phyloP scores from a whole-genome alignment of 495 filamentous ascomycete genomes.

The Pseudomonodictys pantanalensis region DNA sequence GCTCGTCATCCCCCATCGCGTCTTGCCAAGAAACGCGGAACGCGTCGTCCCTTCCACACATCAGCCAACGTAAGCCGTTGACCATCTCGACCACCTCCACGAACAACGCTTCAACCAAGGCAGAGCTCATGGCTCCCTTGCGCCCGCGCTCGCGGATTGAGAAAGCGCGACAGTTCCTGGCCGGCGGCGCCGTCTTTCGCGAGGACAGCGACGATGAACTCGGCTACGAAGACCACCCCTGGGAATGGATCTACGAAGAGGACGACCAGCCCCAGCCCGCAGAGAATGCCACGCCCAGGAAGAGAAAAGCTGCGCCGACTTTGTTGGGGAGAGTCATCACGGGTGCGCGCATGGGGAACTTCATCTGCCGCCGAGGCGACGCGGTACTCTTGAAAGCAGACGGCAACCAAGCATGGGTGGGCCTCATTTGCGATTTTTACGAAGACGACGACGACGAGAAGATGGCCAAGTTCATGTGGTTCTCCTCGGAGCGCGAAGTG shows the following conservation, averaged over 20 bases:
- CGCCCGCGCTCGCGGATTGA: conserved; percentile 34
- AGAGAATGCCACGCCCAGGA: conserved; percentile 23
- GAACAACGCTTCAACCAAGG: background rate
- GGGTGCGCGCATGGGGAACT: conserved; percentile 81
- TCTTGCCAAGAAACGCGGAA: conserved; percentile 12
- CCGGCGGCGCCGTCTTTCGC: conserved; percentile 62
- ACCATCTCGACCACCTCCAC: conserved; percentile 5
- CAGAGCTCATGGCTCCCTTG: conserved; percentile 25
- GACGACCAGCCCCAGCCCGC: conserved; percentile 18
- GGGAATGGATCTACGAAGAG: conserved; percentile 84
- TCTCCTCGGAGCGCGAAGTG: conserved; percentile 86
- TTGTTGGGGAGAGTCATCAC: conserved; percentile 50
- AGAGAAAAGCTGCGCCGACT: conserved; percentile 25
- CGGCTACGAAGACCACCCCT: conserved; percentile 77
- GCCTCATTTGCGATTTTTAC: conserved; percentile 75
- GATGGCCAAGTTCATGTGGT: conserved; percentile 83
- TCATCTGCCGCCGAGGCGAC: conserved; percentile 79
- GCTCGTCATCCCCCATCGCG: conserved; percentile 1
- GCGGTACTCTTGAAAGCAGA: conserved; percentile 83
- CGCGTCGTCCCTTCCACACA: conserved; percentile 11
- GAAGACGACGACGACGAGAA: conserved; percentile 47
- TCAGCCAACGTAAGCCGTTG: conserved; percentile 23
- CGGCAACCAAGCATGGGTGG: conserved; percentile 83
- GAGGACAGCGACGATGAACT: conserved; percentile 94
- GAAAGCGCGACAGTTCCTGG: conserved; percentile 59